Conservation (phyloP, 192 early-diverging fungal species). For the Backusella circina region DNA sequence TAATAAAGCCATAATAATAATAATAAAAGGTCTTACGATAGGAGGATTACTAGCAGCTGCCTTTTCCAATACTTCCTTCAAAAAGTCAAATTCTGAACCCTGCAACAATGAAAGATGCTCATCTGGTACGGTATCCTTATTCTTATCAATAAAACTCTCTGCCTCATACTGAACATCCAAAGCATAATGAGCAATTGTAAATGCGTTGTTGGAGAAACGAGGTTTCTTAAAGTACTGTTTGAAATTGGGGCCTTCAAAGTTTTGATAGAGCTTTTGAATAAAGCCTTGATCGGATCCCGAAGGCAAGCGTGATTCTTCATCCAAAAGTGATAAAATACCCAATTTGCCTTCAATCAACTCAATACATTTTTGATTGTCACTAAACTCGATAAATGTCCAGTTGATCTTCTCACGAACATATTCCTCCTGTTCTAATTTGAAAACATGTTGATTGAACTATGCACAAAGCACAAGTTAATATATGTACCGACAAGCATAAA, state of each 20-base stretch:
- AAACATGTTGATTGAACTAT: conserved; percentile 96
- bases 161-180: conserved; percentile 91
- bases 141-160: conserved; percentile 97
- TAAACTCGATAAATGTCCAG: conserved; percentile 99
- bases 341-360: conserved; percentile 96
- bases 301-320: conserved; percentile 84
- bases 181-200: conserved; percentile 96
- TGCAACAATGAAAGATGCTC: conserved; percentile 82
- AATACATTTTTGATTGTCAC: conserved; percentile 98
- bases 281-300: conserved; percentile 83
- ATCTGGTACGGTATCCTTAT: conserved; percentile 96
- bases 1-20: neutral
- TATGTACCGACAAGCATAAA: neutral
- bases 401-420: conserved; percentile 94
- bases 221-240: conserved; percentile 88
- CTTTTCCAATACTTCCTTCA: conserved; percentile 75
- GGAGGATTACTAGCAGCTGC: conserved; percentile 40
- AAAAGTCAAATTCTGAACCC: conserved; percentile 72
- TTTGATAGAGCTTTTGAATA: conserved; percentile 86
- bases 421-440: conserved; percentile 98
- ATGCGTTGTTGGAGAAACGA: conserved; percentile 80
- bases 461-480: neutral
- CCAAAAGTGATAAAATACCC: conserved; percentile 92
- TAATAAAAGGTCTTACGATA: conserved; percentile 30
- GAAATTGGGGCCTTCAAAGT: conserved; percentile 64